These are phyloP conservation scores for Picochlorum sp. DNA, from an alignment of 139 green algal species.

Conservation along the genomic window DNA sequence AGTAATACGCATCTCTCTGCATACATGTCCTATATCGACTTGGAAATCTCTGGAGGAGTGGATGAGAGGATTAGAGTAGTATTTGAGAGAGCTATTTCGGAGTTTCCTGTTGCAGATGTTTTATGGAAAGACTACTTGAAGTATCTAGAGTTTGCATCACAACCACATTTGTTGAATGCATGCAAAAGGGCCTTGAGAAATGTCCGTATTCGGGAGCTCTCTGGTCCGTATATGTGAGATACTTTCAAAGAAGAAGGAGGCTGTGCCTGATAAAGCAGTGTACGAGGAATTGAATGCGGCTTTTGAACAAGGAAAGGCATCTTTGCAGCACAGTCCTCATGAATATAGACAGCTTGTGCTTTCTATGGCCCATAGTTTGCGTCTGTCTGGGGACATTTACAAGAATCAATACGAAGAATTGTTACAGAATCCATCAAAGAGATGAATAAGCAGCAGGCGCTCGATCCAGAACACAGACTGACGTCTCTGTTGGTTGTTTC, in stretches of 20 bases:
- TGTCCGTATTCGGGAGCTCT: conserved; percentile 72
- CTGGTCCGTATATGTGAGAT: conserved; percentile 48
- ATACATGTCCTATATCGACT: conserved; percentile 68
- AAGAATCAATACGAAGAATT: neutral
- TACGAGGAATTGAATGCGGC: too few relatives aligned
- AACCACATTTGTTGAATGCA: conserved; percentile 16
- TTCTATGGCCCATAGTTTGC: neutral
- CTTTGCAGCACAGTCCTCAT: too few relatives aligned
- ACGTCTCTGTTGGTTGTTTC: conserved; percentile 60
- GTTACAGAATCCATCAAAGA: neutral
- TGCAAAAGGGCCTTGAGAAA: conserved; percentile 67
- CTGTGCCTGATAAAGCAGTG: neutral
- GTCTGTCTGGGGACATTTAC: neutral
- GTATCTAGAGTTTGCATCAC: conserved; percentile 53
- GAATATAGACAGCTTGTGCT: too few relatives aligned
- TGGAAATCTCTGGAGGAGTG: conserved; percentile 42
- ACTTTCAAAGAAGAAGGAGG: conserved; percentile 35
- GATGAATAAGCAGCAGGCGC: conserved; percentile 4
- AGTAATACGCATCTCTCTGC: conserved; percentile 53
- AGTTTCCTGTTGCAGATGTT: conserved; percentile 67
- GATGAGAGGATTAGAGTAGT: conserved; percentile 47
- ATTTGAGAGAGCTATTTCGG: conserved; percentile 71
- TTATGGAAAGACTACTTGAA: conserved; percentile 69
- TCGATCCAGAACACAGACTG: conserved; percentile 34
- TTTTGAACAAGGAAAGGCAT: too few relatives aligned